Conservation (phyloP, 352 stramenopile genomes). For the Blastocystis sp. region DNA sequence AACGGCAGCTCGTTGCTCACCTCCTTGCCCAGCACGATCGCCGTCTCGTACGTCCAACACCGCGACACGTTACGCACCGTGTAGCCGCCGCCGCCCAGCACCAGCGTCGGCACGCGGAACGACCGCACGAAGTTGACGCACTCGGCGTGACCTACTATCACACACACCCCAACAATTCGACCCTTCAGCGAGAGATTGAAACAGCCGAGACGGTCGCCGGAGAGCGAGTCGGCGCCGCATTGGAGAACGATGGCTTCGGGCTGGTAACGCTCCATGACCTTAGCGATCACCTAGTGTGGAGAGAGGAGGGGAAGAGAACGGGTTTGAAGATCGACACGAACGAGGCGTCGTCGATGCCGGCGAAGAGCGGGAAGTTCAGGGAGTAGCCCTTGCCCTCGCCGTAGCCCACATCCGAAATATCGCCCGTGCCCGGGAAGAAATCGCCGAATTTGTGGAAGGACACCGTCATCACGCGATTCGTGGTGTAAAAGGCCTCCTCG, state of each 20-base stretch:
- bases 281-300: slow-evolving; percentile 82
- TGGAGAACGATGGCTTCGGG: slow-evolving; percentile 93
- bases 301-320: neutral
- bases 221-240: slow-evolving; percentile 96
- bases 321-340: slow-evolving; percentile 83
- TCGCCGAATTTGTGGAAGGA: slow-evolving; percentile 99
- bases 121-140: slow-evolving; percentile 91
- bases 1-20: slow-evolving; percentile 91
- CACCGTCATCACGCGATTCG: slow-evolving; percentile 94
- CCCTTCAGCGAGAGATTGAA: slow-evolving; percentile 96
- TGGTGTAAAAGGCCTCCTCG: slow-evolving; percentile 99
- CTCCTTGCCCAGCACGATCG: slow-evolving; percentile 86
- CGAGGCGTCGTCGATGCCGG: slow-evolving; percentile 95
- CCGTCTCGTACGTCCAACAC: slow-evolving; percentile 91
- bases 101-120: slow-evolving; percentile 91
- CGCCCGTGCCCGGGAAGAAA: slow-evolving; percentile 93
- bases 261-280: slow-evolving; percentile 92
- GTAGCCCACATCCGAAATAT: slow-evolving; percentile 77
- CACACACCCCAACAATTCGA: neutral
- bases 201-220: slow-evolving; percentile 91
- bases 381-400: slow-evolving; percentile 92
- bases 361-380: slow-evolving; percentile 95
- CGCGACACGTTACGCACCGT: slow-evolving; percentile 93
- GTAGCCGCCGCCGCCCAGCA: slow-evolving; percentile 93
- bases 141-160: slow-evolving; percentile 82